Evolutionary conservation across 164 flowering plant genomes (phyloP).

Genomic region (Euptelea pleiosperma): DNA sequence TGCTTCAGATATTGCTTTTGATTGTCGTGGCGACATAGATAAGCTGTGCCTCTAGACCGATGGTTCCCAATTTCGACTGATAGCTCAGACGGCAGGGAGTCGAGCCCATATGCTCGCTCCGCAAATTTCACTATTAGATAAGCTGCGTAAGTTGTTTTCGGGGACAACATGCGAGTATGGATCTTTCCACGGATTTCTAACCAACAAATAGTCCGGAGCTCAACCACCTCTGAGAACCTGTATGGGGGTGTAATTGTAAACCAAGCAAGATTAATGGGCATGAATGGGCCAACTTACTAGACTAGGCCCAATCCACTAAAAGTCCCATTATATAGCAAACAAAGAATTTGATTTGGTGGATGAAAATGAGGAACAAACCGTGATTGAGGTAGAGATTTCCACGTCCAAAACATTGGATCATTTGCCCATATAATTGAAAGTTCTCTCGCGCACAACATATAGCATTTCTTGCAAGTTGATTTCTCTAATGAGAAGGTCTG

Average conservation of each 20-base stretch:
- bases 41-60: too few species aligned
- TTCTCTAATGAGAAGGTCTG: slow-evolving; percentile 46
- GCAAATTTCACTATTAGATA: slow-evolving; percentile 39
- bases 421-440: slow-evolving; percentile 42
- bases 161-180: slow-evolving; percentile 32
- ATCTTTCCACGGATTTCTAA: slow-evolving; percentile 45
- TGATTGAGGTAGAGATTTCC: slow-evolving; percentile 38
- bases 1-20: too few species aligned
- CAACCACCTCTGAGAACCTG: slow-evolving; percentile 53
- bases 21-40: too few species aligned
- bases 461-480: slow-evolving; percentile 37
- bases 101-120: slow-evolving; percentile 52
- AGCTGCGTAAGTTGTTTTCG: slow-evolving; percentile 41
- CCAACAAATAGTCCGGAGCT: slow-evolving; percentile 43
- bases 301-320: too few species aligned
- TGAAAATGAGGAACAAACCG: slow-evolving; percentile 25
- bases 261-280: too few species aligned
- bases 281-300: too few species aligned
- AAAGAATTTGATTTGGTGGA: too few species aligned
- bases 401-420: slow-evolving; percentile 44
- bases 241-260: too few species aligned
- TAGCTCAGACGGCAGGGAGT: slow-evolving; percentile 30
- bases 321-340: too few species aligned
- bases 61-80: too few species aligned
- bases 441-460: slow-evolving; percentile 45